Base-by-base conservation (phyloP, 208 protist genomes). In the Leishmania mexicana region DNA sequence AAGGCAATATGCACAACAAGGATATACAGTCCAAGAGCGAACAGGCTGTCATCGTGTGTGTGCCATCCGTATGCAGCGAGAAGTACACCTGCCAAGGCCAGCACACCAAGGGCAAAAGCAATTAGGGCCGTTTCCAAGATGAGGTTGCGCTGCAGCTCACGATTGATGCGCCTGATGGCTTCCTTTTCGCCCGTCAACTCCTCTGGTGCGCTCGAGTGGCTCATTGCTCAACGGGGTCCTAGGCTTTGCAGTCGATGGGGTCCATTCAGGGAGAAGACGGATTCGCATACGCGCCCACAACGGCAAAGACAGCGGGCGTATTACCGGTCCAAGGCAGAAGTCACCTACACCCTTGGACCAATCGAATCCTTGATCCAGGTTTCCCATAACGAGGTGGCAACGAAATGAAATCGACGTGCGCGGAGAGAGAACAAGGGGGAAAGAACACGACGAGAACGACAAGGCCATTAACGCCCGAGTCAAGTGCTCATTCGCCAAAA, bases 1-100 rank as follows among this genome's bases (percentile, higher is more conserved):
- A 98, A 97, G 13, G 87, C 76, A 8, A 96, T 74, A 70, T 91
- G 85, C 21, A 86, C 79, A 19, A 81, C 85, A 35, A 98, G 58
- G 28, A 96, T 68, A 84, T 96, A 95, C 57, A 90, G 19, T 17
- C 90, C 92, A 28, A 89, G 80, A 4, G 93, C 89, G 40, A 94
- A 95, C 40, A 91, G 79, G 0, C 45, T 86, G 3, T 85, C 87
- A 47, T 60, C 83, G 65, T 84, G 73, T 0, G 80, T 82, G 31
- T 71, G 75, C 45, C 85, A 81, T 53, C 85, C 88, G 78, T 93
- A 88, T 28, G 85, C 51, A 0, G 87, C 78, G n/a, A 98, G 62
- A 4, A 64, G 65, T 21, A 90, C 3, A 19, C 72, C 83, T 54
- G 85, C 62, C n/a, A 85, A 81, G 15, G 83, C 85, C 15, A 88